Percentiles rank a stretch among this genome's conserved stretches.
Conservation (phyloP, 2,329 filamentous ascomycete species). For the Aaosphaeria arxii region DNA sequence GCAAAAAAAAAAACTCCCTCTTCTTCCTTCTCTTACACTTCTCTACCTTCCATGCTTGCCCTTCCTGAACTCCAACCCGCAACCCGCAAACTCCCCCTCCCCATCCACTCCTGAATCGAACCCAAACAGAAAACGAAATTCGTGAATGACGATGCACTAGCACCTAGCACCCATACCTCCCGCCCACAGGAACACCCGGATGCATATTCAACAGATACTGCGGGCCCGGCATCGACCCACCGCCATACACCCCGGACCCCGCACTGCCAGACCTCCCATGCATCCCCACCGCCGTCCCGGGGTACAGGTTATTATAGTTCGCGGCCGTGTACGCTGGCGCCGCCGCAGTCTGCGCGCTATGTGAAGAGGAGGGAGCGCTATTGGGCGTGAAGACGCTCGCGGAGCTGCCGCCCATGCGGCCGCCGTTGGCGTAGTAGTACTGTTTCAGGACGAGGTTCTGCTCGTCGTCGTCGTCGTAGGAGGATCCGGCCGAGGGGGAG, state of each 20-base stretch:
- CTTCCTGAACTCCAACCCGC: too few relatives aligned
- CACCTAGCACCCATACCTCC: neutral
- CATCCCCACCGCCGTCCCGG: conserved; percentile 2
- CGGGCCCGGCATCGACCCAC: conserved; percentile 34
- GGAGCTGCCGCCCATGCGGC: conserved; percentile 2
- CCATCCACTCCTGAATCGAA: too few relatives aligned
- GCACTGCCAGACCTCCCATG: conserved; percentile 10
- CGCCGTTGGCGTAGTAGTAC: conserved; percentile 9
- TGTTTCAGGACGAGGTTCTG: conserved; percentile 17
- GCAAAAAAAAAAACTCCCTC: too few relatives aligned
- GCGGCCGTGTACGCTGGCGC: too few relatives aligned
- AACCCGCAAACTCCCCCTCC: too few relatives aligned
- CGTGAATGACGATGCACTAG: neutral
- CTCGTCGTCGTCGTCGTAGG: conserved; percentile 17
- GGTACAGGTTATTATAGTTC: neutral
- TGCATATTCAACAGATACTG: conserved; percentile 39
- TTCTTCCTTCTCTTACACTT: too few relatives aligned
- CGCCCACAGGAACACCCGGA: conserved; percentile 33
- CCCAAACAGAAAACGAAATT: too few relatives aligned
- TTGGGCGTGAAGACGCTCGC: neutral
- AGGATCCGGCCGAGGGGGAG: too few relatives aligned
- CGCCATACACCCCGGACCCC: conserved; percentile 18
- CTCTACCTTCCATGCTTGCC: too few relatives aligned
- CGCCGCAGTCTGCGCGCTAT: neutral
- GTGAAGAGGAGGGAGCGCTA: too few relatives aligned